Conservation (phyloP, 352 stramenopile species). For the Phytopythium delawarense region DNA sequence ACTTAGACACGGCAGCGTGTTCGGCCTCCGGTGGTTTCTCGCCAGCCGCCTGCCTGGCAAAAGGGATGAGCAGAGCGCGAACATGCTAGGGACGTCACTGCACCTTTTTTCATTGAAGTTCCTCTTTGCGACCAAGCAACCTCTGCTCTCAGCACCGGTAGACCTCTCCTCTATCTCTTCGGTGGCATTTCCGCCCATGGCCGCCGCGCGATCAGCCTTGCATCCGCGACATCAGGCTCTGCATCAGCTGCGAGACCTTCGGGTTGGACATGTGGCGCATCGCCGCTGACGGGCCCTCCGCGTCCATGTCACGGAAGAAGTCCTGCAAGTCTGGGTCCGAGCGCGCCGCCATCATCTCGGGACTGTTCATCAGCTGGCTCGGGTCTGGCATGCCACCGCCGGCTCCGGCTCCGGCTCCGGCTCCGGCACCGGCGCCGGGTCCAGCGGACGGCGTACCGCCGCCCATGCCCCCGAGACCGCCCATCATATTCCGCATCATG, state of each 20-base stretch:
- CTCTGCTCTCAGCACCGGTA: not conserved
- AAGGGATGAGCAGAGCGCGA: not conserved
- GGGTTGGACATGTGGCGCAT: conserved; percentile 88
- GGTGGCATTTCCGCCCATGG: not conserved
- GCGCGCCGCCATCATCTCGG: conserved; percentile 61
- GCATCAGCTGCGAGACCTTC: conserved; percentile 77
- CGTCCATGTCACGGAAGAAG: conserved; percentile 81
- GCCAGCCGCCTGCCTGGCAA: not conserved
- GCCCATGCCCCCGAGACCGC: conserved; percentile 39
- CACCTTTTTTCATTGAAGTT: not conserved
- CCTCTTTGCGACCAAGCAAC: not conserved
- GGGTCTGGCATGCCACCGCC: conserved; percentile 63
- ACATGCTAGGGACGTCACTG: conserved; percentile 1
- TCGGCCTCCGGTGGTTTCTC: not conserved
- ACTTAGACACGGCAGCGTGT: not conserved
- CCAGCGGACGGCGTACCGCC: conserved; percentile 18
- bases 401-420: conserved; percentile 10
- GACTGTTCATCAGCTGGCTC: conserved; percentile 67
- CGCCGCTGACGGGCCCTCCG: conserved; percentile 64
- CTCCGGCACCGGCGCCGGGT: conserved; percentile 1
- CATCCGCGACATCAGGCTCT: conserved; percentile 68
- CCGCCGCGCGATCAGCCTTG: conserved; percentile 25
- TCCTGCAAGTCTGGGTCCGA: conserved; percentile 71
- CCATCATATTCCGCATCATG: conserved; percentile 77
- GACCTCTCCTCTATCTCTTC: conserved; percentile 1